phyloP scores from a whole-genome alignment of 148 eudicot genomes.

The Vaccinium macrocarpon region DNA sequence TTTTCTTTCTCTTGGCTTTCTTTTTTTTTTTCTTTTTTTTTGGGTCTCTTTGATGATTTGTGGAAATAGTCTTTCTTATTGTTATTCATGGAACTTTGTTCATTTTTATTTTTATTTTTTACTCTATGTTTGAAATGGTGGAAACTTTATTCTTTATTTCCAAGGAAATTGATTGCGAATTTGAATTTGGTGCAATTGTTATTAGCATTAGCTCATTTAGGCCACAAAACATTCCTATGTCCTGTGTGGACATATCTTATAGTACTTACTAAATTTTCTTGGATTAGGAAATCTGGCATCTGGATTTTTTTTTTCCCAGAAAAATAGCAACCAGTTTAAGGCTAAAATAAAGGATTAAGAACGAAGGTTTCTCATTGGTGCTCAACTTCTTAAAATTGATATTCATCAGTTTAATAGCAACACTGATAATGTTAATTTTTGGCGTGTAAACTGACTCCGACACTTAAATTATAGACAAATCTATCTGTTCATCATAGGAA shows the following conservation, averaged over 20 bases:
- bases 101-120: too few species aligned
- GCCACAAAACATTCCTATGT: background rate
- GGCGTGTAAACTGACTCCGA: too few species aligned
- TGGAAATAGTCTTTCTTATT: background rate
- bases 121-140: too few species aligned
- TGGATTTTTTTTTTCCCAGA: slow-evolving; percentile 8
- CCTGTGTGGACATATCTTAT: background rate
- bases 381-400: too few species aligned
- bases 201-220: too few species aligned
- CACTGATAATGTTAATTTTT: background rate
- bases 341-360: background rate
- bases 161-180: background rate
- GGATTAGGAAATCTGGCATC: slow-evolving; percentile 7
- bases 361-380: too few species aligned
- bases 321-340: background rate
- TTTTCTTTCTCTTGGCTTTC: background rate
- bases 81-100: background rate
- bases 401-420: background rate
- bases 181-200: background rate
- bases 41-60: too few species aligned
- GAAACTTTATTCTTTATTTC: too few species aligned
- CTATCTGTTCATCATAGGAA: background rate
- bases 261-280: background rate
- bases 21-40: too few species aligned
- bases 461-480: too few species aligned